Conservation (phyloP, 371 early-diverging fungal genomes). For the Apophysomyces ossiformis region DNA sequence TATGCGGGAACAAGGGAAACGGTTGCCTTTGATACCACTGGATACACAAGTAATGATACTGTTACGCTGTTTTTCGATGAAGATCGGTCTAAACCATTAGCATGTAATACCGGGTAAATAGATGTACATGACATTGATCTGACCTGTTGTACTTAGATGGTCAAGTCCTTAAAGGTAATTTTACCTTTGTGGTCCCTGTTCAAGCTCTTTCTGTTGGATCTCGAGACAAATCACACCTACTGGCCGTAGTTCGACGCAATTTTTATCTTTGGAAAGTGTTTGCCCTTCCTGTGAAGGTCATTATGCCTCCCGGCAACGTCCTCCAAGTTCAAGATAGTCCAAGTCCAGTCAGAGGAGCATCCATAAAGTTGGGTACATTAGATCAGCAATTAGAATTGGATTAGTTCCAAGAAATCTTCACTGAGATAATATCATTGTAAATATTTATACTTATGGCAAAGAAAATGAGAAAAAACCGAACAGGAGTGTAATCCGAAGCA, state of each 20-base stretch:
- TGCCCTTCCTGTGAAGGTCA: conserved; percentile 17
- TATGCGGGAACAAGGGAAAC: conserved; percentile 20
- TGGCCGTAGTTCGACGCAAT: conserved; percentile 20
- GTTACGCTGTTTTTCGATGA: conserved; percentile 29
- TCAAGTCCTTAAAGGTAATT: conserved; percentile 19
- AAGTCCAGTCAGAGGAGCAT: background rate
- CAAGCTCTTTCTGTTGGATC: conserved; percentile 17
- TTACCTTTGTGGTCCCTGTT: conserved; percentile 23
- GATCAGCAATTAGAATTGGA: background rate
- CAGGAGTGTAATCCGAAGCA: background rate
- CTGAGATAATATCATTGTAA: background rate
- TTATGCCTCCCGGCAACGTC: conserved; percentile 15
- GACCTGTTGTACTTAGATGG: conserved; percentile 16
- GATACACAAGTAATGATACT: conserved; percentile 24
- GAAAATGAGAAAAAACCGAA: background rate
- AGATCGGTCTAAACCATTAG: conserved; percentile 23
- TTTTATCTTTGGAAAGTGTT: conserved; percentile 22
- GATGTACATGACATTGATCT: background rate
- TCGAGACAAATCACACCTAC: conserved; percentile 15
- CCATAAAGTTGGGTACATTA: background rate
- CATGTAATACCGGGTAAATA: conserved; percentile 11
- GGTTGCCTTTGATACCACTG: conserved; percentile 15
- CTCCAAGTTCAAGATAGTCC: conserved; percentile 10
- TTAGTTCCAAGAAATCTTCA: background rate
- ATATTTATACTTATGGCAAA: background rate